Evolutionary conservation across 2,329 filamentous ascomycete species (phyloP).

Genomic region (Phialophora expanda): DNA sequence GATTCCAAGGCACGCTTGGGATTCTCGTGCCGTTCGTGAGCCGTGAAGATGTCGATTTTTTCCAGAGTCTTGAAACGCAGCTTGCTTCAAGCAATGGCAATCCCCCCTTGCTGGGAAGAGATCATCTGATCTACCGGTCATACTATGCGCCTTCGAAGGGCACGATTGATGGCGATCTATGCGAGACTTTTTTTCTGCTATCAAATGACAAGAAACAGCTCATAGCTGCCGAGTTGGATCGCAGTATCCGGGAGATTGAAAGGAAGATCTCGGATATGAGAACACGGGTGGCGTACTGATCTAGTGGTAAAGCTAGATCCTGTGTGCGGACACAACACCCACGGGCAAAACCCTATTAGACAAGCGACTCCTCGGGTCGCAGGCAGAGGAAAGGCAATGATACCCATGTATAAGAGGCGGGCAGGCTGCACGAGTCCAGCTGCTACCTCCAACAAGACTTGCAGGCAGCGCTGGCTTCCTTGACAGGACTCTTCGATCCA

Average conservation of each 20-base stretch:
- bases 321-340: neutral
- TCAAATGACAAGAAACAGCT: slow-evolving; percentile 89
- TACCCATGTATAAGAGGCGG: neutral
- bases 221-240: slow-evolving; percentile 91
- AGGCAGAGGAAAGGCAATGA: neutral
- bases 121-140: slow-evolving; percentile 92
- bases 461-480: neutral
- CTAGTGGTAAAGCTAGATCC: neutral
- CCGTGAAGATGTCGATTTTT: slow-evolving; percentile 95
- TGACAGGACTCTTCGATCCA: neutral
- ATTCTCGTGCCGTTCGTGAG: slow-evolving; percentile 90
- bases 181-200: slow-evolving; percentile 85
- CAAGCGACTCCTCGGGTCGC: neutral
- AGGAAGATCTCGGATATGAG: slow-evolving; percentile 82
- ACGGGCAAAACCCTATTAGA: neutral
- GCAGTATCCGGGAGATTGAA: slow-evolving; percentile 90
- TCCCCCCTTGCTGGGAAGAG: slow-evolving; percentile 83
- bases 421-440: too few species aligned
- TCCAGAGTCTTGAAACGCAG: slow-evolving; percentile 89
- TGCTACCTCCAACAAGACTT: neutral
- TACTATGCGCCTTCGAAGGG: slow-evolving; percentile 98
- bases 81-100: slow-evolving; percentile 74
- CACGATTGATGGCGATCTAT: slow-evolving; percentile 94
- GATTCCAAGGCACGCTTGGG: slow-evolving; percentile 91
- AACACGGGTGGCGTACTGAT: slow-evolving; percentile 61